Evolutionary conservation across 768 basidiomycete species (phyloP).

Genomic region (Serendipita sp.): DNA sequence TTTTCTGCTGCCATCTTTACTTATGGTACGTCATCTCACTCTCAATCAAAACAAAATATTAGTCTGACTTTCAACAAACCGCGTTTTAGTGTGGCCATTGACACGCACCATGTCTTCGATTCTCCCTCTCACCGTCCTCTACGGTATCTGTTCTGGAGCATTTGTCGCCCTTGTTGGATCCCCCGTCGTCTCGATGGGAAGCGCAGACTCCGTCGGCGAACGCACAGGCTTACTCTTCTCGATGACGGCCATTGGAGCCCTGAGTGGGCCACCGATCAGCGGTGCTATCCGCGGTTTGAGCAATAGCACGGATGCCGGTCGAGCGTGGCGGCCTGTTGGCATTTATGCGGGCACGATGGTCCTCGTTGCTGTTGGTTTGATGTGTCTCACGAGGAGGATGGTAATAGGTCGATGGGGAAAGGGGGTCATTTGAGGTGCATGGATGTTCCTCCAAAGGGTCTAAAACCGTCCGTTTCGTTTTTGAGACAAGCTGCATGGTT

Average conservation of each 20-base stretch:
- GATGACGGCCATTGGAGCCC: conserved; percentile 9
- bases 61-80: background rate
- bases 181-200: conserved; percentile 9
- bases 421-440: background rate
- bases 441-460: no score
- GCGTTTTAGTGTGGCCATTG: conserved; percentile 42
- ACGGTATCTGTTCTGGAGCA: conserved; percentile 22
- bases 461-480: no score
- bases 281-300: conserved; percentile 10
- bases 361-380: background rate
- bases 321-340: conserved; percentile 9
- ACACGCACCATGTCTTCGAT: conserved; percentile 28
- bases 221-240: conserved; percentile 12
- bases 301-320: background rate
- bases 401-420: background rate
- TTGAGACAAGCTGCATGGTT: no score
- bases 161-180: conserved; percentile 10
- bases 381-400: background rate
- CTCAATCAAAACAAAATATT: background rate
- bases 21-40: conserved; percentile 8
- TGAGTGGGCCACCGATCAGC: conserved; percentile 12
- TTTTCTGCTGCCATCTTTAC: conserved; percentile 16
- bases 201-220: conserved; percentile 9
- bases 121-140: conserved; percentile 40
- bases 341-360: conserved; percentile 11